Evolutionary conservation across 2,329 filamentous ascomycete genomes (phyloP).

Genomic region (Dothistroma pini): DNA sequence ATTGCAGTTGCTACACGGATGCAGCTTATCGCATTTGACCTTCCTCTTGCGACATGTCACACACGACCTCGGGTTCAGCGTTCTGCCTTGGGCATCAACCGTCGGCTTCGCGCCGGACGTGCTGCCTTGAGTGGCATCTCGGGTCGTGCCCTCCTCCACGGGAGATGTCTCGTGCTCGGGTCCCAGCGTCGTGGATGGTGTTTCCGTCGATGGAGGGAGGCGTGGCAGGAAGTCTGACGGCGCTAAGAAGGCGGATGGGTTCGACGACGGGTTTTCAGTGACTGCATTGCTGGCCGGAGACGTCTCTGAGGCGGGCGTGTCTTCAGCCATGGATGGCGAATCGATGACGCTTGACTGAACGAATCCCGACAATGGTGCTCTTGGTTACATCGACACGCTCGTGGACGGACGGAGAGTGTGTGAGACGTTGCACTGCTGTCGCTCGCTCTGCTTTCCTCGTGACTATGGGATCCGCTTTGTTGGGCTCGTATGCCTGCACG

Average conservation of each 20-base stretch:
- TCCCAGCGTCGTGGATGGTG: conserved; percentile 10
- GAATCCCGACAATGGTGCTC: neutral
- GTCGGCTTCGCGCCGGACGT: conserved; percentile 9
- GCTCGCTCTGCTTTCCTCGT: neutral
- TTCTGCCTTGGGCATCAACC: conserved; percentile 33
- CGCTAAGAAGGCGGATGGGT: conserved; percentile 16
- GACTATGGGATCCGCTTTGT: neutral
- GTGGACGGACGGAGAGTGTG: neutral
- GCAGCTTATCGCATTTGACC: conserved; percentile 74
- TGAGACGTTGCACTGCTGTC: neutral
- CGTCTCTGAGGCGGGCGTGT: conserved; percentile 1
- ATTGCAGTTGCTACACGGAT: conserved; percentile 72
- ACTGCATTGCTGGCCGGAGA: neutral
- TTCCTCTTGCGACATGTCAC: conserved; percentile 57
- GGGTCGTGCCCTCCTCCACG: neutral
- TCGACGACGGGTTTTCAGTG: conserved; percentile 6
- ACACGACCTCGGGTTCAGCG: conserved; percentile 43
- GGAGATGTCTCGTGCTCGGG: neutral
- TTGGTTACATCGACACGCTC: neutral
- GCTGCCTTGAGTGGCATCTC: conserved; percentile 6
- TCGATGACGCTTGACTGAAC: neutral
- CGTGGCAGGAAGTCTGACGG: conserved; percentile 25
- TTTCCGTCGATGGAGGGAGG: conserved; percentile 24
- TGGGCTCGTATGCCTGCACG: neutral
- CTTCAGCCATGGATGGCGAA: neutral